Percentiles rank a stretch among this genome's conserved stretches.
Conservation (phyloP, 2,329 filamentous ascomycete genomes). For the Aspergillus sp. region DNA sequence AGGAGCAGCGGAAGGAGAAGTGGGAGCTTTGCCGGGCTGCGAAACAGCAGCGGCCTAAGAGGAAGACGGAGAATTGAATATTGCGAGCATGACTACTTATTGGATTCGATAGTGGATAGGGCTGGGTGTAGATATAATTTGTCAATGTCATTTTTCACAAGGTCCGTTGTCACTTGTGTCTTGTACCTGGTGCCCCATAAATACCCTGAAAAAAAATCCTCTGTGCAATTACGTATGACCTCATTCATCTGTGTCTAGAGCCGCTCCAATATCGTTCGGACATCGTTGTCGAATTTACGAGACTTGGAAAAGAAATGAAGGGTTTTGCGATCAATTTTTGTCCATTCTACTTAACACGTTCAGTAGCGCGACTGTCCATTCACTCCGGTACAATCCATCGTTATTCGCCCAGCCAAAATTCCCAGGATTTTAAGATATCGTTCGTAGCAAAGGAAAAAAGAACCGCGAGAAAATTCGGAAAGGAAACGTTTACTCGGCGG, state of each 20-base stretch:
- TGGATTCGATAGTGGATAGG: constrained; percentile 16
- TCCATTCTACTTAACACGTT: constrained; percentile 29
- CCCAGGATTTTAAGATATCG: constrained; percentile 33
- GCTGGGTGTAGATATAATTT: constrained; percentile 10
- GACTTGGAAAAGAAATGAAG: not conserved
- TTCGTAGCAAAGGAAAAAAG: constrained; percentile 32
- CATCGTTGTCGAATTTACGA: too few species aligned
- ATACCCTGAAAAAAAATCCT: too few species aligned
- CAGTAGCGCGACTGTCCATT: constrained; percentile 26
- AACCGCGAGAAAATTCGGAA: constrained; percentile 30
- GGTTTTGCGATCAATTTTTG: constrained; percentile 10
- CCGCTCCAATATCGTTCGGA: too few species aligned
- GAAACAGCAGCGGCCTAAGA: constrained; percentile 59
- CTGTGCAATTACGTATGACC: too few species aligned
- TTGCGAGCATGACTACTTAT: too few species aligned
- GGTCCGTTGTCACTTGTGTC: too few species aligned
- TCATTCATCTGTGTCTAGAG: too few species aligned
- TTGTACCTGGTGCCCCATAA: too few species aligned
- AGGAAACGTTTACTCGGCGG: constrained; percentile 39
- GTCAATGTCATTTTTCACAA: too few species aligned
- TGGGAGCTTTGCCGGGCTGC: constrained; percentile 68
- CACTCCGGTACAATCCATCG: constrained; percentile 21
- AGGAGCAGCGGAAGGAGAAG: constrained; percentile 41
- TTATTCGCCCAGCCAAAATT: constrained; percentile 33
- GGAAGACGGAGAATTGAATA: constrained; percentile 19